Conservation (phyloP, 2,329 filamentous ascomycete genomes). For the Fusarium multiceps region DNA sequence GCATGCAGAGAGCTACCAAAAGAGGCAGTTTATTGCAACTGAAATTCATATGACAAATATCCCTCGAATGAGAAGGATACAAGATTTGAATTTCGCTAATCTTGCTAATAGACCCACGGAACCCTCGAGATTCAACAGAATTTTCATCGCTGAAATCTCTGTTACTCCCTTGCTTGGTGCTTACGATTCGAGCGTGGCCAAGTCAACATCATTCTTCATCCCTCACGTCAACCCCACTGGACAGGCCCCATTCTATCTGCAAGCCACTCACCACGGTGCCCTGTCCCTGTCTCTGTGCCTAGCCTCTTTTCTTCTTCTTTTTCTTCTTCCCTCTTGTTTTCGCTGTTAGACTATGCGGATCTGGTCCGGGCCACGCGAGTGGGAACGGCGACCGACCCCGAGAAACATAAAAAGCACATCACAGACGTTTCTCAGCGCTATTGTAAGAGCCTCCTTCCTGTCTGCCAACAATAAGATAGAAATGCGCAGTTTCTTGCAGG, state of each 20-base stretch:
- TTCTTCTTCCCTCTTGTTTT: background rate
- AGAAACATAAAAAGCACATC: conserved; percentile 23
- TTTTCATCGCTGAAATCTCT: conserved; percentile 1
- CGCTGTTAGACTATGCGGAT: conserved; percentile 27
- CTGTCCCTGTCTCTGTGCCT: background rate
- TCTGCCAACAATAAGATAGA: conserved; percentile 15
- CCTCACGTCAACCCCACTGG: conserved; percentile 29
- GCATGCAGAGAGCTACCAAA: background rate
- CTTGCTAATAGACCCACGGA: background rate
- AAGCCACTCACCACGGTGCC: conserved; percentile 20
- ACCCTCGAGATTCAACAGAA: conserved; percentile 14
- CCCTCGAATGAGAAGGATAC: background rate
- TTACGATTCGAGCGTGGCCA: conserved; percentile 15
- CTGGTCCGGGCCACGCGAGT: conserved; percentile 27
- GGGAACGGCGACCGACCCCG: conserved; percentile 15
- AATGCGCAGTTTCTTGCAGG: conserved; percentile 23
- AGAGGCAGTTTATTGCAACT: background rate
- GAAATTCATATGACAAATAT: background rate
- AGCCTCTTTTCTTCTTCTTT: background rate
- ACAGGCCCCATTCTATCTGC: conserved; percentile 23
- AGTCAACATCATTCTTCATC: conserved; percentile 13
- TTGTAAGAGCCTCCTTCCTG: conserved; percentile 10
- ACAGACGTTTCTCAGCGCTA: conserved; percentile 8
- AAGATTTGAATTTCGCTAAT: background rate
- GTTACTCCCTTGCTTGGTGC: conserved; percentile 33